Conservation (phyloP, 2,329 filamentous ascomycete species). For the Lasiodiplodia theobromae region DNA sequence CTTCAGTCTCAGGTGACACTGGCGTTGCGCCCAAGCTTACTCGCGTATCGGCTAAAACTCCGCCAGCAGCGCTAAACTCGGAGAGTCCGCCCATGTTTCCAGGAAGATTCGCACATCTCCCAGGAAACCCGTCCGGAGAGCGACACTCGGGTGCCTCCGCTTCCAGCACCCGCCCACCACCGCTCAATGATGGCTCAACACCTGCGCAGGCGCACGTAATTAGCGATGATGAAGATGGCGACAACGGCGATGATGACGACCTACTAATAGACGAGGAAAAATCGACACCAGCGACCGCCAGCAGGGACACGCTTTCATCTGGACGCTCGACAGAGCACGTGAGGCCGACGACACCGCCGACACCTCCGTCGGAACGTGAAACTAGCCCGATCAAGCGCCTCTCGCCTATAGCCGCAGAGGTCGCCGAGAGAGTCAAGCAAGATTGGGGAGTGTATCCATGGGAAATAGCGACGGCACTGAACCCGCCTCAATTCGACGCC, state of each 20-base stretch:
- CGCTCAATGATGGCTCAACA: slow-evolving; percentile 1
- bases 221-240: slow-evolving; percentile 15
- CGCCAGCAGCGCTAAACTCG: slow-evolving; percentile 14
- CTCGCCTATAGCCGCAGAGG: background rate
- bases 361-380: background rate
- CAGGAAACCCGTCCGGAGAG: slow-evolving; percentile 21
- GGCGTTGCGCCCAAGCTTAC: slow-evolving; percentile 4
- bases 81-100: slow-evolving; percentile 15
- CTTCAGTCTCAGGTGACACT: slow-evolving; percentile 21
- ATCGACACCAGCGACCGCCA: slow-evolving; percentile 2
- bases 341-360: background rate
- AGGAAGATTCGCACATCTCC: slow-evolving; percentile 13
- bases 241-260: slow-evolving; percentile 1
- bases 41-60: slow-evolving; percentile 19
- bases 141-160: slow-evolving; percentile 9
- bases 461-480: background rate
- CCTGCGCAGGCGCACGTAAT: background rate
- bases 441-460: slow-evolving; percentile 4
- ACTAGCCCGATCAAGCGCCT: background rate
- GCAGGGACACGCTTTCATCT: background rate
- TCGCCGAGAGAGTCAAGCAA: background rate
- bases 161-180: background rate
- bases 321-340: background rate
- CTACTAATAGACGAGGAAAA: slow-evolving; percentile 13
- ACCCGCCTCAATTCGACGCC: background rate